Evolutionary conservation across 495 filamentous ascomycete species (phyloP).

Genomic region (Cercophora samala): DNA sequence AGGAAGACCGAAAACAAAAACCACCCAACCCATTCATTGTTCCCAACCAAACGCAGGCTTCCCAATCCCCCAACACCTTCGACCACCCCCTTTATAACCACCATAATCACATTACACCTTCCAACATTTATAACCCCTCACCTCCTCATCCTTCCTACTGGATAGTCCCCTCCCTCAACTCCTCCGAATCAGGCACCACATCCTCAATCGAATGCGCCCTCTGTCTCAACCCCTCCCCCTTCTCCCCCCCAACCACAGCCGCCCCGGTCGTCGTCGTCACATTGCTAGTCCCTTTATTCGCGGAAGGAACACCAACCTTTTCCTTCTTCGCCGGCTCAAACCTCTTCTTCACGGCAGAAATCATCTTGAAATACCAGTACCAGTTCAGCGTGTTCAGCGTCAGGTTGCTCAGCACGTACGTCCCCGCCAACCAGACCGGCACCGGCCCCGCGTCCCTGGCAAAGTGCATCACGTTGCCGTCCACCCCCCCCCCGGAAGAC

Average conservation of each 20-base stretch:
- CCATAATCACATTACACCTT: not conserved
- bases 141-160: slow-evolving; percentile 19
- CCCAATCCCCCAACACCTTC: not conserved
- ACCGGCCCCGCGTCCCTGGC: slow-evolving; percentile 49
- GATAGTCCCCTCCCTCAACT: slow-evolving; percentile 34
- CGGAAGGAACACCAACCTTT: slow-evolving; percentile 10
- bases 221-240: slow-evolving; percentile 8
- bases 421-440: slow-evolving; percentile 74
- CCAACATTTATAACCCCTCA: not conserved
- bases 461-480: slow-evolving; percentile 45
- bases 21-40: too few species aligned
- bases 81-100: not conserved
- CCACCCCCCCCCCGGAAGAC: slow-evolving; percentile 24
- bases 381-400: slow-evolving; percentile 85
- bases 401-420: slow-evolving; percentile 75
- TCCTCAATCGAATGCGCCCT: slow-evolving; percentile 29
- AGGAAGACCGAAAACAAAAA: too few species aligned
- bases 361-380: slow-evolving; percentile 97
- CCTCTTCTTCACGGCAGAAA: slow-evolving; percentile 81
- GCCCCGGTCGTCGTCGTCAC: slow-evolving; percentile 8
- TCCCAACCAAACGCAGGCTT: not conserved
- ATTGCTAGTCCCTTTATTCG: not conserved
- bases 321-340: slow-evolving; percentile 60
- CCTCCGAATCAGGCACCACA: slow-evolving; percentile 35
- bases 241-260: slow-evolving; percentile 4